Percentiles rank a stretch among this genome's conserved stretches.
Conservation (phyloP, 129 eudicot species). For the Solidago caesia region DNA sequence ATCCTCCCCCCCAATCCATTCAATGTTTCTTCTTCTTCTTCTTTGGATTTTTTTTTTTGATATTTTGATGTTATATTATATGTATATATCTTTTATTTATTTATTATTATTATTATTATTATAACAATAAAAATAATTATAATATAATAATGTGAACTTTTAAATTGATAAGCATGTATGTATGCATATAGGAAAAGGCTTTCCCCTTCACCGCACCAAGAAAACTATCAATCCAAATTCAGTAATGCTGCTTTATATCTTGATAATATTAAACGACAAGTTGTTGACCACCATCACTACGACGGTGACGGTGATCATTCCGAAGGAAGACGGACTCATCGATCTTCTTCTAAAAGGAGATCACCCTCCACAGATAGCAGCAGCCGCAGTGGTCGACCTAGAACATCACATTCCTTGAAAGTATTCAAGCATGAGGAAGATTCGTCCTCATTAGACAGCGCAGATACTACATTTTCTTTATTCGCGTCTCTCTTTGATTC, state of each 20-base stretch:
- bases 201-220: conserved; percentile 63
- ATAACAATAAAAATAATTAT: too few relatives aligned
- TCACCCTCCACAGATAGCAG: conserved; percentile 38
- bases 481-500: conserved; percentile 90
- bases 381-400: conserved; percentile 41
- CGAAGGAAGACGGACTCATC: conserved; percentile 35
- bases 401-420: conserved; percentile 53
- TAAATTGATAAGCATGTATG: not conserved
- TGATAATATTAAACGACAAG: conserved; percentile 78
- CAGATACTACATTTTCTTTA: conserved; percentile 54
- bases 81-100: not conserved
- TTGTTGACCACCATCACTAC: conserved; percentile 18
- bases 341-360: conserved; percentile 58
- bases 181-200: conserved; percentile 52
- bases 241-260: conserved; percentile 76
- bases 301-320: conserved; percentile 44
- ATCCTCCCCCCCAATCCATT: not conserved
- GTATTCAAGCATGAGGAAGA: conserved; percentile 61
- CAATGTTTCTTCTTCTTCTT: not conserved
- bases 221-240: conserved; percentile 53
- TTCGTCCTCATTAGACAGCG: conserved; percentile 38
- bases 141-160: not conserved
- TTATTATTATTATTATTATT: too few relatives aligned
- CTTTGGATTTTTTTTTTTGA: not conserved
- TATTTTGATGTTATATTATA: not conserved